Percentiles rank a stretch among this genome's conserved stretches.
phyloP scores from a whole-genome alignment of 495 filamentous ascomycete genomes.

The Hapsidospora chrysogenum region DNA sequence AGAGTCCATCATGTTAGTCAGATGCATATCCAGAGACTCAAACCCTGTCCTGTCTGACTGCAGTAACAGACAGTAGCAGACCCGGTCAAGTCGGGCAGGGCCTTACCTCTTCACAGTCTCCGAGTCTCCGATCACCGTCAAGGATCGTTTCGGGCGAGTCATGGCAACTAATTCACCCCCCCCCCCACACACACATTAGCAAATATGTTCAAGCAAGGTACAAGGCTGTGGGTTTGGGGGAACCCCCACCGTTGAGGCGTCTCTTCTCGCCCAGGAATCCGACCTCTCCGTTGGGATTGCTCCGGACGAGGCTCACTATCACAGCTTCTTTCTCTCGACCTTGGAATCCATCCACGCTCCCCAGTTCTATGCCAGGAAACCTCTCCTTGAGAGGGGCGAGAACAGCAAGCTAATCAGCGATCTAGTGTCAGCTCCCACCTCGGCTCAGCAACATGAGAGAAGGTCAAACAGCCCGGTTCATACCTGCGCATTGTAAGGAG shows the following conservation, averaged over 20 bases:
- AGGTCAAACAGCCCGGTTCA: constrained; percentile 1
- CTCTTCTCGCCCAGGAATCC: constrained; percentile 92
- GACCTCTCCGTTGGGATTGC: constrained; percentile 72
- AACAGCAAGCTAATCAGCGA: constrained; percentile 39
- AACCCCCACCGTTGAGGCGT: constrained; percentile 76
- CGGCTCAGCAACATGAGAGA: too few species aligned
- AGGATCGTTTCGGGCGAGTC: constrained; percentile 79
- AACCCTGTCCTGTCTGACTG: constrained; percentile 4
- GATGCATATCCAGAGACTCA: too few species aligned
- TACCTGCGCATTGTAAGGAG: constrained; percentile 91
- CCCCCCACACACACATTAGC: too few species aligned
- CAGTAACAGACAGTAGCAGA: too few species aligned
- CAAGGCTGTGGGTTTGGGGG: constrained; percentile 3
- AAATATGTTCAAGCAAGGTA: constrained; percentile 2
- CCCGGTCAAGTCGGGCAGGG: too few species aligned
- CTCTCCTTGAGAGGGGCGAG: constrained; percentile 62
- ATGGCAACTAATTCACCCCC: constrained; percentile 89
- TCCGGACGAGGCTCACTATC: constrained; percentile 77
- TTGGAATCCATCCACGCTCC: constrained; percentile 94
- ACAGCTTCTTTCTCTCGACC: constrained; percentile 95
- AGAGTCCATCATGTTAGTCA: not conserved
- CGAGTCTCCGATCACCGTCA: constrained; percentile 83
- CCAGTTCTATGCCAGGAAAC: constrained; percentile 74
- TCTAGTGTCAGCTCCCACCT: not conserved
- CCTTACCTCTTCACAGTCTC: constrained; percentile 77